phyloP scores from a whole-genome alignment of 2,329 filamentous ascomycete genomes.

The Monosporascus sp. region DNA sequence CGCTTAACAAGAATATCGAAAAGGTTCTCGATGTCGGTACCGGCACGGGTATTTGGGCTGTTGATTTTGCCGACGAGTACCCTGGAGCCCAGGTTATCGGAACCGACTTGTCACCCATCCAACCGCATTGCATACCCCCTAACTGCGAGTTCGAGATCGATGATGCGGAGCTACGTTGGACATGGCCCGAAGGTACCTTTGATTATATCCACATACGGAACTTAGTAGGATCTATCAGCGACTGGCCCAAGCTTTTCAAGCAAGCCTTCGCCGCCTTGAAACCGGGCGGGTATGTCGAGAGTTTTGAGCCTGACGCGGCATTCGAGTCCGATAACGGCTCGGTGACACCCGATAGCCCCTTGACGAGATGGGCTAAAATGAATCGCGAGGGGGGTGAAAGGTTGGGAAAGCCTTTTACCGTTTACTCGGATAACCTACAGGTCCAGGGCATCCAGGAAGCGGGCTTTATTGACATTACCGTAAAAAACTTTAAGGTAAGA shows the following conservation, averaged over 20 bases:
- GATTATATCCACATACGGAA: conserved; percentile 46
- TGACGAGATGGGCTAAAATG: background rate
- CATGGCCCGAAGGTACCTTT: conserved; percentile 35
- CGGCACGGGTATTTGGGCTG: conserved; percentile 39
- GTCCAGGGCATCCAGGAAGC: background rate
- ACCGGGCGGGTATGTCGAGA: conserved; percentile 20
- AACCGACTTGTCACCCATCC: conserved; percentile 18
- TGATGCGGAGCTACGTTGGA: conserved; percentile 47
- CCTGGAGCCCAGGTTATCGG: conserved; percentile 15
- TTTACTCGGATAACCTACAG: background rate
- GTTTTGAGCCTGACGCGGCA: conserved; percentile 18
- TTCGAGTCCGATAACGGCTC: conserved; percentile 18
- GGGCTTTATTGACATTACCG: background rate
- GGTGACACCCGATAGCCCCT: conserved; percentile 4
- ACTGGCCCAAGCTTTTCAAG: conserved; percentile 22
- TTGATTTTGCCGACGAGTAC: conserved; percentile 20
- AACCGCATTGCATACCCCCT: conserved; percentile 34
- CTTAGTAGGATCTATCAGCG: conserved; percentile 38
- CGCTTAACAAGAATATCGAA: conserved; percentile 12
- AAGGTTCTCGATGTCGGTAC: conserved; percentile 28
- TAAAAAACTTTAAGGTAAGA: background rate
- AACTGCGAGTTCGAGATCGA: conserved; percentile 49
- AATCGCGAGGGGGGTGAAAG: background rate
- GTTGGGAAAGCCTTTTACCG: background rate
- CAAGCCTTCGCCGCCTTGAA: conserved; percentile 17